A percentile compares a stretch with the other conserved stretches of the same genome.
These are phyloP conservation scores for Artemisia argyi DNA, from an alignment of 129 eudicot species.

Conservation along the genomic window DNA sequence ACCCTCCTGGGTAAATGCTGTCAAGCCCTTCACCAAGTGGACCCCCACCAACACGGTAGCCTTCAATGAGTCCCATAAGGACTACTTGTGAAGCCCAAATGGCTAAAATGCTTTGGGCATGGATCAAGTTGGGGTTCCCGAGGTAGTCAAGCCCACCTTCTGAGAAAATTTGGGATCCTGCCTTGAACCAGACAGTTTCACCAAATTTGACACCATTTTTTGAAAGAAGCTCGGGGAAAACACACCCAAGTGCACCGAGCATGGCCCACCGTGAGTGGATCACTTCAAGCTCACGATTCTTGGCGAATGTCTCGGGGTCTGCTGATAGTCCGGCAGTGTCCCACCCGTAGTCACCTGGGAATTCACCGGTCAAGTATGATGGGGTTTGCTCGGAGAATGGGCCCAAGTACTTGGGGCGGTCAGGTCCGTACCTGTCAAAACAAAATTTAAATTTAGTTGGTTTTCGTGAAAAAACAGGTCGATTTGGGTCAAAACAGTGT, in stretches of 20 bases:
- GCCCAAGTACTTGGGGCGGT: slow-evolving; percentile 72
- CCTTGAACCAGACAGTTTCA: slow-evolving; percentile 77
- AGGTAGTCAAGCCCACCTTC: slow-evolving; percentile 79
- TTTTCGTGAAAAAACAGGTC: not conserved
- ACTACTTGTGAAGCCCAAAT: slow-evolving; percentile 66
- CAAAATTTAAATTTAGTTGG: not conserved
- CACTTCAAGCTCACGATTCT: slow-evolving; percentile 80
- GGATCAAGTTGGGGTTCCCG: slow-evolving; percentile 68
- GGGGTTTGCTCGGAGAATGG: slow-evolving; percentile 81
- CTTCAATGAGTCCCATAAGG: slow-evolving; percentile 72
- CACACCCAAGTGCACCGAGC: slow-evolving; percentile 78
- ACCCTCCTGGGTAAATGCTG: slow-evolving; percentile 61
- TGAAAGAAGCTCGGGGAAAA: slow-evolving; percentile 68
- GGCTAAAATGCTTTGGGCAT: slow-evolving; percentile 77
- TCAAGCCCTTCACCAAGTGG: slow-evolving; percentile 75
- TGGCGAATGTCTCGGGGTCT: slow-evolving; percentile 78
- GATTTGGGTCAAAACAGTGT: too few species aligned
- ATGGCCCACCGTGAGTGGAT: slow-evolving; percentile 80
- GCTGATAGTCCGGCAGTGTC: slow-evolving; percentile 77
- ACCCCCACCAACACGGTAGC: slow-evolving; percentile 71
- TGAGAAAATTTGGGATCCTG: slow-evolving; percentile 65
- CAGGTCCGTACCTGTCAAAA: slow-evolving; percentile 61
- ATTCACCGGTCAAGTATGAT: slow-evolving; percentile 73
- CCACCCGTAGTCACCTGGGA: slow-evolving; percentile 86
- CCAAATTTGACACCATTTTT: slow-evolving; percentile 67